phyloP scores from a whole-genome alignment of 768 basidiomycete species.

The Russula sp. region DNA sequence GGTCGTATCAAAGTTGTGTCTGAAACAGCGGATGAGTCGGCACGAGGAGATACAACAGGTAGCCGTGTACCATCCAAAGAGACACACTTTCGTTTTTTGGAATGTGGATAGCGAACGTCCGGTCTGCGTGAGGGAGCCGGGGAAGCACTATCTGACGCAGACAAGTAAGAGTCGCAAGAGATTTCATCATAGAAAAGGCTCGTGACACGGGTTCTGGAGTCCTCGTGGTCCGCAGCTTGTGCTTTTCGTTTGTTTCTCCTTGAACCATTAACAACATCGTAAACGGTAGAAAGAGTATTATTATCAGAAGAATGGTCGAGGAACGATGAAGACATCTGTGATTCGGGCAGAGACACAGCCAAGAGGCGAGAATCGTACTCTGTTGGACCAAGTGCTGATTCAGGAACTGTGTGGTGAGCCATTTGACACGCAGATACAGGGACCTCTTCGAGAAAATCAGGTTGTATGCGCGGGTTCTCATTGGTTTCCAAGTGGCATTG shows the following conservation, averaged over 20 bases:
- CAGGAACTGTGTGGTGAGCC: neutral
- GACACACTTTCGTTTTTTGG: conserved; percentile 5
- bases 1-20: neutral
- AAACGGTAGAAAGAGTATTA: neutral
- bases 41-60: neutral
- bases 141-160: conserved; percentile 3
- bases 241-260: conserved; percentile 8
- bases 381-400: neutral
- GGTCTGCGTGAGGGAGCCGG: neutral
- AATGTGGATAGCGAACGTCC: neutral
- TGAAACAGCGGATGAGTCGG: neutral
- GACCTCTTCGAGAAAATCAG: neutral
- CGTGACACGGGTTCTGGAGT: neutral
- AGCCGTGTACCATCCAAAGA: neutral
- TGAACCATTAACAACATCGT: neutral
- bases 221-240: neutral
- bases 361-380: neutral
- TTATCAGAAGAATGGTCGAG: neutral
- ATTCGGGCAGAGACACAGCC: neutral
- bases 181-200: too few species aligned
- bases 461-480: conserved; percentile 2
- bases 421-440: neutral
- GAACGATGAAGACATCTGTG: neutral
- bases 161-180: conserved; percentile 1
- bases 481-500: neutral